Conservation (phyloP, 306 rosid genomes). For the Cucurbita maxima region DNA sequence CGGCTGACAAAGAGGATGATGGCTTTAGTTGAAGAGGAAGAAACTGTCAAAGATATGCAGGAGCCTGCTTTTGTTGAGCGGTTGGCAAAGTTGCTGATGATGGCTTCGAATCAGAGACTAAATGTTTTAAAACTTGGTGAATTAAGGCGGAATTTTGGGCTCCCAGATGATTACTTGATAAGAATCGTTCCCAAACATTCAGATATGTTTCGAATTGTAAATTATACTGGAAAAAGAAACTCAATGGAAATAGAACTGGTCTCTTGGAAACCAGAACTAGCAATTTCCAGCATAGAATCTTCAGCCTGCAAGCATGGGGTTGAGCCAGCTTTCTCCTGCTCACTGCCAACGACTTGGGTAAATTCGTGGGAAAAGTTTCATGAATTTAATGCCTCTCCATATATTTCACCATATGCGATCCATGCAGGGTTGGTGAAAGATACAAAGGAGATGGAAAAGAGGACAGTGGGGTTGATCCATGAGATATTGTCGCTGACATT, state of each 20-base stretch:
- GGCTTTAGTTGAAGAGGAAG: slow-evolving; percentile 58
- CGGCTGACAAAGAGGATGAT: slow-evolving; percentile 55
- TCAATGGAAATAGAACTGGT: slow-evolving; percentile 67
- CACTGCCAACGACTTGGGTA: slow-evolving; percentile 60
- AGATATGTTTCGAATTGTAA: slow-evolving; percentile 46
- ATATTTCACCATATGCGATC: slow-evolving; percentile 57
- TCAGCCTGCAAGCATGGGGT: slow-evolving; percentile 22
- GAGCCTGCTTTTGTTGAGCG: slow-evolving; percentile 32
- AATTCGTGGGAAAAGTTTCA: slow-evolving; percentile 59
- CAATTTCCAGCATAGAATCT: slow-evolving; percentile 44
- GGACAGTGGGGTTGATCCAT: slow-evolving; percentile 60
- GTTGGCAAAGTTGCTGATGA: slow-evolving; percentile 56
- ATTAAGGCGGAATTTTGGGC: slow-evolving; percentile 52
- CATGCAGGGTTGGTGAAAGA: slow-evolving; percentile 27
- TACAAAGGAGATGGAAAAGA: slow-evolving; percentile 66
- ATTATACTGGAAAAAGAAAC: slow-evolving; percentile 38
- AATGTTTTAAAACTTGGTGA: slow-evolving; percentile 52
- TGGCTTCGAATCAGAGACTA: slow-evolving; percentile 39
- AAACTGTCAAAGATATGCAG: slow-evolving; percentile 38
- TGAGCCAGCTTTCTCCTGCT: slow-evolving; percentile 40
- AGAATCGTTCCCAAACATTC: slow-evolving; percentile 38
- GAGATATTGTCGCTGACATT: slow-evolving; percentile 67
- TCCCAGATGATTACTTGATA: slow-evolving; percentile 64
- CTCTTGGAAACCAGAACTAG: slow-evolving; percentile 56
- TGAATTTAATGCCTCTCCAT: slow-evolving; percentile 45